Evolutionary conservation across 1,139 yeast genomes (phyloP).

Genomic region (Geotrichum siamense): DNA sequence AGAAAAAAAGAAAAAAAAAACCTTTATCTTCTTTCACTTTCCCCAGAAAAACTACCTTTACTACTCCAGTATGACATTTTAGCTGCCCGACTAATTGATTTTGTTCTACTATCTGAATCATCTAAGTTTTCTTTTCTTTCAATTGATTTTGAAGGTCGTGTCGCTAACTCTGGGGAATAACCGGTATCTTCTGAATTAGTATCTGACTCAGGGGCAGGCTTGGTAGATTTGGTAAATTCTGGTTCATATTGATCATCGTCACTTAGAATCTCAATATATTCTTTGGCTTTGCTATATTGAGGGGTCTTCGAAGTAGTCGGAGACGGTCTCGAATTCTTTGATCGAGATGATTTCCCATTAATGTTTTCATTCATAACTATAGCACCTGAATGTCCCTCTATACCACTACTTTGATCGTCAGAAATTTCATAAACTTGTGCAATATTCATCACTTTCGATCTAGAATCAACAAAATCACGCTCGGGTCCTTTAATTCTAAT

Average conservation of each 20-base stretch:
- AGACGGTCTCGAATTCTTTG: neutral
- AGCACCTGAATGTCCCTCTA: neutral
- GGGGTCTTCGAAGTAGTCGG: neutral
- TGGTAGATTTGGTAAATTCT: neutral
- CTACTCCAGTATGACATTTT: neutral
- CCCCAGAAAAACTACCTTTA: no score
- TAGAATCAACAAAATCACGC: slow-evolving; percentile 75
- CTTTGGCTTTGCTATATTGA: neutral
- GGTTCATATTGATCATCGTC: neutral
- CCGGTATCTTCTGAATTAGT: neutral
- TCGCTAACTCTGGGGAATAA: neutral
- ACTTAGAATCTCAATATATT: neutral
- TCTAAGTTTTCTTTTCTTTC: neutral
- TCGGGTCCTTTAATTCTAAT: slow-evolving; percentile 68
- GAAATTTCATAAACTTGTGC: slow-evolving; percentile 6
- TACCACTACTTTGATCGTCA: no score
- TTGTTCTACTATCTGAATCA: neutral
- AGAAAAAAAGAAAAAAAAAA: neutral
- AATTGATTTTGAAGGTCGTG: neutral
- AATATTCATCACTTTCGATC: slow-evolving; percentile 47
- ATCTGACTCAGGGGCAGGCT: neutral
- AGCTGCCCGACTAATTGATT: neutral
- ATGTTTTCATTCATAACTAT: neutral
- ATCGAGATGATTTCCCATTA: neutral
- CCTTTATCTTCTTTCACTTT: no score